Evolutionary conservation across 169 alveolate species (phyloP), one percentile per base, ranked within the genome.

Genomic region (Babesia microti): DNA sequence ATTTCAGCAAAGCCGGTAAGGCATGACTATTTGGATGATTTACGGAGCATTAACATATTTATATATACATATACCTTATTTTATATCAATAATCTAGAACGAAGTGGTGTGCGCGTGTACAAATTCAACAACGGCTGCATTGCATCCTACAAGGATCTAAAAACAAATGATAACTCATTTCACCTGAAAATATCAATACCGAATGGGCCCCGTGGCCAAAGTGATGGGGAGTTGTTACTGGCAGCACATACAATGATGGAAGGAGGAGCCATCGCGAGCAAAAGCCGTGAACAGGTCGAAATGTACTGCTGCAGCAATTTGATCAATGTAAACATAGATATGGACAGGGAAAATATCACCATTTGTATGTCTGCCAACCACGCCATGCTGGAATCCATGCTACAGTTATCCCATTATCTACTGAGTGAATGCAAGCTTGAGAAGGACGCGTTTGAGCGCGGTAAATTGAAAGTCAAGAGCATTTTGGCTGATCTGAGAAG

Each of bases 401-500:
- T 59, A 18, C 79, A 60, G 30, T 42, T 59, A 1, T 0, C 51
- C 56, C n/a, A 49, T 36, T 15, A 34, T 18, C 36, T 36, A 19
- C 33, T 52, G 49, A 48, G 40, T 18, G 5, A 51, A 21, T 60
- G 73, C 42, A 44, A 33, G 15, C 49, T 78, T n/a, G 80, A 75
- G 43, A 71, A 65, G 30, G 87, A 75, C 29, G 85, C 78, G 33
- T 70, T 73, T 17, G 72, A 45, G 37, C 68, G 85, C 3, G 85
- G 69, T 5, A 48, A 91, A 63, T 84, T 83, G 17, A 66, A 79
- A 24, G 74, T 92, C 23, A 92, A 83, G 54, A 84, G 85, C 18
- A 87, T 74, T 24, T 67, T 93, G 42, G 88, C 84, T 7, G 91
- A 89, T 28, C 84, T 93, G 9, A 74, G 97, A 36, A 86, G 17